phyloP scores from a whole-genome alignment of 495 filamentous ascomycete genomes.

The Chaetomium tenue region DNA sequence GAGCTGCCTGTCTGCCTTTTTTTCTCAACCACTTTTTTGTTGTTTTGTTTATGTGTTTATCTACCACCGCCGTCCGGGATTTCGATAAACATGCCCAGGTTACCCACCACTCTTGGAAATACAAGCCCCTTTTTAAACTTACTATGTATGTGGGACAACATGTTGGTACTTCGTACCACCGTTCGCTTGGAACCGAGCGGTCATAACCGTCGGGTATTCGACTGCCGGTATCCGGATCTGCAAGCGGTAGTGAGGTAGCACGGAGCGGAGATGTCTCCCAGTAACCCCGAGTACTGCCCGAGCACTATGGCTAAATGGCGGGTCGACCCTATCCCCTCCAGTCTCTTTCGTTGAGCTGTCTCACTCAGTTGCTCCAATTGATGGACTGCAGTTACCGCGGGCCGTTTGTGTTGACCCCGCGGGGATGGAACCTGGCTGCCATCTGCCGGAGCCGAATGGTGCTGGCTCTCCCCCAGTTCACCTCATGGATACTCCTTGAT shows the following conservation, averaged over 20 bases:
- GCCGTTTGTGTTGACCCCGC: neutral
- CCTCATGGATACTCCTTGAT: neutral
- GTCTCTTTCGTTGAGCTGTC: neutral
- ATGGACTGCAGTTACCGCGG: neutral
- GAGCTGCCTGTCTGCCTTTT: too few species aligned
- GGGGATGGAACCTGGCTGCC: neutral
- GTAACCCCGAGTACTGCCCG: neutral
- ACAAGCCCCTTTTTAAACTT: too few species aligned
- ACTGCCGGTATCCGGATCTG: neutral
- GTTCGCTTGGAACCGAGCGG: neutral
- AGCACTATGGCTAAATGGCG: constrained; percentile 16
- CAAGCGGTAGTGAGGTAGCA: neutral
- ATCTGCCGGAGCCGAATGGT: neutral
- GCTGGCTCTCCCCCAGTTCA: neutral
- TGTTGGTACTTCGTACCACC: too few species aligned
- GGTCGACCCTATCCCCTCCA: neutral
- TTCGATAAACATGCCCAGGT: too few species aligned
- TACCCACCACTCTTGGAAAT: too few species aligned
- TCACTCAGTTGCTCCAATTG: neutral
- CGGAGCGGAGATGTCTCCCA: neutral
- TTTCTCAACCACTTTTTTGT: too few species aligned
- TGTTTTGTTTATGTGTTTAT: too few species aligned
- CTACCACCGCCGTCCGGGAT: too few species aligned
- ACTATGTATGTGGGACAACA: too few species aligned
- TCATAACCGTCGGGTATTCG: constrained; percentile 2